Conservation (phyloP, 2,329 filamentous ascomycete genomes). For the Acarospora socialis region DNA sequence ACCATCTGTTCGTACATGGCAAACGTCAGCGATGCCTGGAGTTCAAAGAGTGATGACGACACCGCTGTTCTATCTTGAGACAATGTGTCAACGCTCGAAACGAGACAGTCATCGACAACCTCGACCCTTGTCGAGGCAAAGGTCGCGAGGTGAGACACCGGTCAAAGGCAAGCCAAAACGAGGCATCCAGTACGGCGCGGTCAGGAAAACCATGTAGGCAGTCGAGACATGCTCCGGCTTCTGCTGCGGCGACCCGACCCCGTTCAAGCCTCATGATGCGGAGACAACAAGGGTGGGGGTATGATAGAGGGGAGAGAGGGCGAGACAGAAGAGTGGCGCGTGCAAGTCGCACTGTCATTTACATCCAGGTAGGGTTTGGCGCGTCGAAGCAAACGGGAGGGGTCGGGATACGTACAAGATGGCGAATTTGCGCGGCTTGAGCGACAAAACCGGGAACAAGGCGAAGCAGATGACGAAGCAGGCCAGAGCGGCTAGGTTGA, state of each 20-base stretch:
- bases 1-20: conserved; percentile 55
- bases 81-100: too few relatives aligned
- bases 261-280: conserved; percentile 7
- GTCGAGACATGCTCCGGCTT: conserved; percentile 9
- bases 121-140: not conserved
- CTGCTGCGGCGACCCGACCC: conserved; percentile 4
- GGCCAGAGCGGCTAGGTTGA: conserved; percentile 75
- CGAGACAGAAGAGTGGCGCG: not conserved
- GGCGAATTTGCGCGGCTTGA: conserved; percentile 84
- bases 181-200: too few relatives aligned
- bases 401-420: conserved; percentile 62
- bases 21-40: conserved; percentile 16
- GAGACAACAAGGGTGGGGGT: conserved; percentile 1
- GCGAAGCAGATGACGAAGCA: conserved; percentile 92
- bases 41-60: conserved; percentile 7
- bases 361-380: not conserved
- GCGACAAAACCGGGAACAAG: conserved; percentile 67
- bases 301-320: conserved; percentile 5
- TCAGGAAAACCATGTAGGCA: conserved; percentile 7
- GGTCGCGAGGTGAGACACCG: not conserved
- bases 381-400: not conserved
- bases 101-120: too few relatives aligned
- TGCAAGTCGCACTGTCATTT: not conserved
- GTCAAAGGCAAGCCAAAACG: not conserved
- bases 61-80: too few relatives aligned